Evolutionary conservation across 2,329 filamentous ascomycete species (phyloP).

Genomic region (Neocucurbitaria cava): DNA sequence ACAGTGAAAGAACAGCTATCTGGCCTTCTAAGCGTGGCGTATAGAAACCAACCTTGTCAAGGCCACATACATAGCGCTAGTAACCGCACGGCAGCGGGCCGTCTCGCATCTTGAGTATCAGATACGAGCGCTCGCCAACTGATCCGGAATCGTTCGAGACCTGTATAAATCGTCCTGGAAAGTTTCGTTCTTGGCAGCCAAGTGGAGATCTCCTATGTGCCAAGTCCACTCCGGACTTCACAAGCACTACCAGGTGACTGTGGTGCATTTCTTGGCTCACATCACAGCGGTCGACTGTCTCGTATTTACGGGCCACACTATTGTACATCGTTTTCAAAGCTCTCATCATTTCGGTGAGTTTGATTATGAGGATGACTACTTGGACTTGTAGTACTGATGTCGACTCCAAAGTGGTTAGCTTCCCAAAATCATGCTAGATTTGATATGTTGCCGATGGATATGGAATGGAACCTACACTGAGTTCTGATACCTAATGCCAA

Average conservation of each 20-base stretch:
- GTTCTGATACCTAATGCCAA: neutral
- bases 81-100: neutral
- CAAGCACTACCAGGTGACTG: too few species aligned
- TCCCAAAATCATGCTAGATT: neutral
- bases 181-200: too few species aligned
- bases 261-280: too few species aligned
- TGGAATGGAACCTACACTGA: neutral
- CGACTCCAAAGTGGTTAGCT: too few species aligned
- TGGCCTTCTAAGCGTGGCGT: too few species aligned
- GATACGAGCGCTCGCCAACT: neutral
- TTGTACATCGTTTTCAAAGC: too few species aligned
- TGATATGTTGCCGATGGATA: neutral
- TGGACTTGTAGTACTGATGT: too few species aligned
- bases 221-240: neutral
- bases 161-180: too few species aligned
- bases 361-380: too few species aligned
- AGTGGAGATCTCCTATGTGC: neutral
- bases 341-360: too few species aligned
- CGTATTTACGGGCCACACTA: too few species aligned
- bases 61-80: neutral
- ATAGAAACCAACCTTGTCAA: neutral
- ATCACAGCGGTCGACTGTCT: too few species aligned
- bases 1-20: neutral
- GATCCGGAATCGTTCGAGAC: neutral
- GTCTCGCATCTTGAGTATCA: neutral